phyloP scores from a whole-genome alignment of 257 asterid genomes.

The Nicotiana paniculata region DNA sequence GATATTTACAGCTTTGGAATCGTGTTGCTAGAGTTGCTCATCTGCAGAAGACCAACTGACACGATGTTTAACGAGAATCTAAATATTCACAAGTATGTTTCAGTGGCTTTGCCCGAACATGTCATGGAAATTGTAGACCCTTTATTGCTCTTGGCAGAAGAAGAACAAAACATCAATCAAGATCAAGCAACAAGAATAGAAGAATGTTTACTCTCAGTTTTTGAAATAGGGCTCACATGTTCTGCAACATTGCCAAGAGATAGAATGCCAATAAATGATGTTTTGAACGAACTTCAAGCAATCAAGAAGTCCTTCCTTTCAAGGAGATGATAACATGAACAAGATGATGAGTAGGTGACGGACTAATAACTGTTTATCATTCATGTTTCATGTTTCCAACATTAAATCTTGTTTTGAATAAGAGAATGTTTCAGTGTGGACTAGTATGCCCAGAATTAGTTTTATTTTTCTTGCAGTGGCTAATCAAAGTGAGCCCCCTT shows the following conservation, averaged over 20 bases:
- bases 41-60: conserved; percentile 29
- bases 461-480: background rate
- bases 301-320: conserved; percentile 6
- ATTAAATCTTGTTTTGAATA: background rate
- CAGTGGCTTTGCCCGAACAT: conserved; percentile 19
- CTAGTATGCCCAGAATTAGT: background rate
- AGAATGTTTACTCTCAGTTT: conserved; percentile 15
- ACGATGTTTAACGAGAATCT: conserved; percentile 13
- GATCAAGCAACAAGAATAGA: background rate
- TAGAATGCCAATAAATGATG: conserved; percentile 17
- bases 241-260: conserved; percentile 13
- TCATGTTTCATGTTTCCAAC: background rate
- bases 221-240: conserved; percentile 21
- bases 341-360: background rate
- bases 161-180: conserved; percentile 3
- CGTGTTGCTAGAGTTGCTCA: conserved; percentile 25
- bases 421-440: background rate
- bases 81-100: conserved; percentile 16
- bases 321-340: background rate
- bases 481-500: background rate
- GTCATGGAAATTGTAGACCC: conserved; percentile 20
- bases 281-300: conserved; percentile 15
- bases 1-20: conserved; percentile 39
- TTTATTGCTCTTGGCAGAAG: conserved; percentile 8
- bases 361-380: background rate